A percentile compares a stretch with the other conserved stretches of the same genome.
These are phyloP conservation scores for Colletotrichum sp. DNA, from an alignment of 2,329 filamentous ascomycete species.

Conservation along the genomic window DNA sequence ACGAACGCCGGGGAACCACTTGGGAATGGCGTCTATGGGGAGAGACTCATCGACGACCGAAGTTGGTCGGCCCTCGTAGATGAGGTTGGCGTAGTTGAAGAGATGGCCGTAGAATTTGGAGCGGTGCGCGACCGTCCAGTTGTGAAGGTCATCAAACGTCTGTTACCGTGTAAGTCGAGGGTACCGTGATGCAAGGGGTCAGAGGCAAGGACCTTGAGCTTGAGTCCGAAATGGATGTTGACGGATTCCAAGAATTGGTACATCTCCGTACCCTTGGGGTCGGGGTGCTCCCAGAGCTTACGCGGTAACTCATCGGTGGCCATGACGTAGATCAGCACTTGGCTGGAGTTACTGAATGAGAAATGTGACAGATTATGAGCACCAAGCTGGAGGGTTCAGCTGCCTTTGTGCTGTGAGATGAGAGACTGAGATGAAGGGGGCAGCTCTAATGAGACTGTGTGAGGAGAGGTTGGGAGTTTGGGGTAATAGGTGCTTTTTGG, in stretches of 20 bases:
- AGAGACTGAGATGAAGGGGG: neutral
- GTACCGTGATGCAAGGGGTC: neutral
- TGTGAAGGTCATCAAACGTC: slow-evolving; percentile 73
- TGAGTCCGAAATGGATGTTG: slow-evolving; percentile 61
- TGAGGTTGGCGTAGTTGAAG: slow-evolving; percentile 64
- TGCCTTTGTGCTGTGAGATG: neutral
- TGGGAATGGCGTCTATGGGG: slow-evolving; percentile 73
- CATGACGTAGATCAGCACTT: slow-evolving; percentile 25
- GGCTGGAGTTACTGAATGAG: neutral
- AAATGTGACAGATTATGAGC: neutral
- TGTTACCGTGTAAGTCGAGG: slow-evolving; percentile 31
- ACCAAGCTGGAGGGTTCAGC: neutral
- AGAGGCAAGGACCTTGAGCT: slow-evolving; percentile 56
- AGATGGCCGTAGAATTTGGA: slow-evolving; percentile 69
- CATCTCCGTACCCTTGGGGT: slow-evolving; percentile 67
- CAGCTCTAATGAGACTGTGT: neutral
- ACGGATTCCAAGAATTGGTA: slow-evolving; percentile 70
- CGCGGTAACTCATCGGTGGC: slow-evolving; percentile 47
- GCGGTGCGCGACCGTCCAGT: slow-evolving; percentile 69
- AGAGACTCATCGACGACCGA: slow-evolving; percentile 71
- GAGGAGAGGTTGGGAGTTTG: neutral
- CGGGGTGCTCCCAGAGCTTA: slow-evolving; percentile 73
- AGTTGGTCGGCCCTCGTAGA: slow-evolving; percentile 65
- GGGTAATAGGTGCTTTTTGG: neutral
- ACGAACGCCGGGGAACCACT: slow-evolving; percentile 77